Evolutionary conservation across 352 stramenopile genomes (phyloP), one percentile per base, ranked within the genome.

Genomic region (Phytophthora fragariaefolia): DNA sequence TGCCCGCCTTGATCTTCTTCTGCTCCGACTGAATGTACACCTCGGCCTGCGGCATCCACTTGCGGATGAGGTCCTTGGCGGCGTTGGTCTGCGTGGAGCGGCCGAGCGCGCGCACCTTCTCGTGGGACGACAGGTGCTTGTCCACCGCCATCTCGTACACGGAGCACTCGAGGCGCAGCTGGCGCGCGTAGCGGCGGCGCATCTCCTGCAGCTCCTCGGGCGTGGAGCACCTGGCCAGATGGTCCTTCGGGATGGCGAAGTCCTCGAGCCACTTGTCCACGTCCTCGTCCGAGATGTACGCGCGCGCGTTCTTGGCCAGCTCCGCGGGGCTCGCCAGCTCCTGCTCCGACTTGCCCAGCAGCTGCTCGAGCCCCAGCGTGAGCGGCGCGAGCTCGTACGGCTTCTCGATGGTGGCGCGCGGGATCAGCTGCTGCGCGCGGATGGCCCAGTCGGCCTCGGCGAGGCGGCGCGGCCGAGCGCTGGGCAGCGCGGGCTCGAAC

Each of bases 101-200:
- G 3, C 82, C 82, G 22, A 92, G 64, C 28, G 77, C 45, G 12
- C 76, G 72, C 23, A 91, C 75, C 38, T 87, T 89, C 20, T 83
- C 38, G 22, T 82, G 64, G 18, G 77, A 81, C 5, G 62, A 26
- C 47, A 81, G 71, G 61, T 80, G 83, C 64, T 89, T 91, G 43
- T 89, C 80, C 66, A 91, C 76, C 4, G 86, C 85, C 83, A 94
- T 91, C 48, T 91, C 82, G 66, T 92, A 92, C 47, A 92, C 85
- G 2, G 83, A 87, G 65, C 82, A 91, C 61, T 94, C 86, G 7
- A 94, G 77, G 9, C 86, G 79, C 43, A 94, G 70, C 65, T 94
- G 86, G 17, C 85, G 82, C 52, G 86, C 86, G 56, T 91, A 92
- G 32, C 86, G 77, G 15, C 82, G 80, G 34, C 84, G 77, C 52